Base-by-base conservation (phyloP, 202 grass and related monocot species). In the Zoysia matrella region DNA sequence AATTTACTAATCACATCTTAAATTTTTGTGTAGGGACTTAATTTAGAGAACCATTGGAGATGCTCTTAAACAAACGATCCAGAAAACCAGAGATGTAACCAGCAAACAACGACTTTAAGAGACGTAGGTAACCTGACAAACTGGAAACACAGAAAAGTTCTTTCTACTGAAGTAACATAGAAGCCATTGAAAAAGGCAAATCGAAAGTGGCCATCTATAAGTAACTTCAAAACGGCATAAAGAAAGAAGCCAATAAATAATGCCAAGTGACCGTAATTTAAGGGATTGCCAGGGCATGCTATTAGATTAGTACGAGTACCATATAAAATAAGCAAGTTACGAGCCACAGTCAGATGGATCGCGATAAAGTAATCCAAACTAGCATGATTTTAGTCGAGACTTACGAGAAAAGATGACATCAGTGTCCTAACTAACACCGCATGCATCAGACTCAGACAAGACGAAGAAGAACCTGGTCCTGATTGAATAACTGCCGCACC, bases 191-290 rank as follows among this genome's bases (percentile, higher is more conserved):
- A 82, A 64, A 81, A 52, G 11, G 60, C 13, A 30, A 69, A 49
- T 6, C 14, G 74, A 89, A 85, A 82, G 83, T 63, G 67, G 22
- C 22, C 60, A 52, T 60, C 73, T 77, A 40, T 50, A 82, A 62
- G 83, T 61, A 68, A 78, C 73, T 69, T 82, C 47, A 61, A 77
- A 80, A 61, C 46, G 77, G 75, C 60, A 73, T 46, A 43, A 82
- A 68, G 72, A 81, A 86, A 82, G 49, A 55, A 8, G 45, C 7
- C 47, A 56, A 40, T 73, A 89, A 82, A 69, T 53, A 86, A 69
- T 65, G 5, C 11, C 60, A 82, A 56, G 52, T 73, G 47, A 15
- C 43, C 65, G 2, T 76, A 76, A 22, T 76, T 77, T 44, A 72
- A 62, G 12, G 5, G 12, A 48, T 65, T 73, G 52, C 2, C 67